Conservation (phyloP, 345 rosid genomes). For the Salix brachista region DNA sequence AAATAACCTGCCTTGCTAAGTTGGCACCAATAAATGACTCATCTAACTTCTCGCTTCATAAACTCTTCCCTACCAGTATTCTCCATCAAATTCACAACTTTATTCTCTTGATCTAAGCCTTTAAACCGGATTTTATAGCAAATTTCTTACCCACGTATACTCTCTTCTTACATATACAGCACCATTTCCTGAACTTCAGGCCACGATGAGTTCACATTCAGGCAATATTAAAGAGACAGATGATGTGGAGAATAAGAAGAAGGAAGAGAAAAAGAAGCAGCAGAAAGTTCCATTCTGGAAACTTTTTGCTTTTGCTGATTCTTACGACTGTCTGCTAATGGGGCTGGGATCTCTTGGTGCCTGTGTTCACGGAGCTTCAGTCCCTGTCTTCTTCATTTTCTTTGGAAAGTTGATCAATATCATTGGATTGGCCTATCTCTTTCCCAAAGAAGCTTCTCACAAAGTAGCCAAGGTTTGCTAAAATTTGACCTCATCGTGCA, state of each 20-base stretch:
- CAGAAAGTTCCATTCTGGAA: conserved; percentile 54
- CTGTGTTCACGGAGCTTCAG: conserved; percentile 81
- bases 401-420: conserved; percentile 79
- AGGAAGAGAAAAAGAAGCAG: conserved; percentile 21
- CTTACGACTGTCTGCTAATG: conserved; percentile 74
- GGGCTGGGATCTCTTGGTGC: conserved; percentile 85
- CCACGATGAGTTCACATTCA: conserved; percentile 6
- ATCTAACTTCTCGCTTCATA: not conserved
- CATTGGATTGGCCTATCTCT: conserved; percentile 73
- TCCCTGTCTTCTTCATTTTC: conserved; percentile 87
- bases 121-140: not conserved
- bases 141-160: not conserved
- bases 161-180: not conserved
- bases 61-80: not conserved
- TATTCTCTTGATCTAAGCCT: not conserved
- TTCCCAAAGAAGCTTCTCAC: conserved; percentile 73
- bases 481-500: not conserved
- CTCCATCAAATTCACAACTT: not conserved
- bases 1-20: not conserved
- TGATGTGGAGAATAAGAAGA: conserved; percentile 15
- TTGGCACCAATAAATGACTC: not conserved
- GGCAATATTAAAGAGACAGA: conserved; percentile 25
- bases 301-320: conserved; percentile 77
- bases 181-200: not conserved
- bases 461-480: conserved; percentile 74